Percentiles rank a stretch among this genome's conserved stretches.
Conservation (phyloP, 208 protist genomes). For the Trypanosoma cruzi region DNA sequence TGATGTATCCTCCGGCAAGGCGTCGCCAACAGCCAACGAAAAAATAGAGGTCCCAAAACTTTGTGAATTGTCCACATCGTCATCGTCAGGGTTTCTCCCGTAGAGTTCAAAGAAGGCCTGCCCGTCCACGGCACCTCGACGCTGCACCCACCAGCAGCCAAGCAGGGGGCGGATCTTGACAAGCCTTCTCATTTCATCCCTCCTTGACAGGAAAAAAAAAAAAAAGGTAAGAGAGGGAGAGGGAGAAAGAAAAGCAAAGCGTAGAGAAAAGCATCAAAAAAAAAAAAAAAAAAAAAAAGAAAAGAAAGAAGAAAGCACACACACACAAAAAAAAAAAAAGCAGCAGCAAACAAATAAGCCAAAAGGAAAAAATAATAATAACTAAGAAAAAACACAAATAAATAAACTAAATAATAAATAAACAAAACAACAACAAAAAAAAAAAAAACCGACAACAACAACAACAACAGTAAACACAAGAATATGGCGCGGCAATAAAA, state of each 20-base stretch:
- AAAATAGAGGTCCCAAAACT: neutral
- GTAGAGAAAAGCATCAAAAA: too few species aligned
- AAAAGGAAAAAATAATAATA: too few species aligned
- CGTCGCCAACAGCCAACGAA: neutral
- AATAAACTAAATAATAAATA: too few species aligned
- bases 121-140: slow-evolving; percentile 1
- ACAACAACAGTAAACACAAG: neutral
- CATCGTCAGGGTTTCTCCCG: slow-evolving; percentile 11
- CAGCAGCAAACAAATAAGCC: too few species aligned
- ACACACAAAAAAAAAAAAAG: too few species aligned
- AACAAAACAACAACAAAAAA: too few species aligned
- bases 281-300: slow-evolving; percentile 9
- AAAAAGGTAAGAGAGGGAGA: neutral
- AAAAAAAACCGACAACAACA: too few species aligned
- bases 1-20: neutral
- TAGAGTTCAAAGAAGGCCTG: slow-evolving; percentile 29
- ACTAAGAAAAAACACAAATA: too few species aligned
- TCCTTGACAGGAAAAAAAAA: slow-evolving; percentile 1
- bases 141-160: neutral
- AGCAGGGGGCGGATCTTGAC: neutral
- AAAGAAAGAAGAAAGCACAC: slow-evolving; percentile 13
- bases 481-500: neutral
- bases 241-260: neutral
- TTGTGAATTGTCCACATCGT: too few species aligned
- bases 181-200: slow-evolving; percentile 2